Conservation (phyloP, 2,329 filamentous ascomycete genomes). For the Nothopassalora personata region DNA sequence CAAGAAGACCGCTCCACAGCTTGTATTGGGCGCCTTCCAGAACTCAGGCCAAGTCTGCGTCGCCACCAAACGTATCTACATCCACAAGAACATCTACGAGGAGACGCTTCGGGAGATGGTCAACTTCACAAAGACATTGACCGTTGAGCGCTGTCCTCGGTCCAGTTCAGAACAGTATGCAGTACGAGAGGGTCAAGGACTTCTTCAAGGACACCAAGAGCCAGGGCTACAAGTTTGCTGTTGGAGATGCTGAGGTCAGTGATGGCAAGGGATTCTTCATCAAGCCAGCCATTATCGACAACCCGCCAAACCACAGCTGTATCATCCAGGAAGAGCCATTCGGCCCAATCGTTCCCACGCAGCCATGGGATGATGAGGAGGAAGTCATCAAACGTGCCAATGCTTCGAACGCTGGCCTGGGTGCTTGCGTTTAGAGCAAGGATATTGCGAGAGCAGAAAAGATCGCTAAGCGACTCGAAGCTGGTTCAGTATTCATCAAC, state of each 20-base stretch:
- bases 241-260: conserved; percentile 48
- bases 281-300: conserved; percentile 44
- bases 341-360: conserved; percentile 45
- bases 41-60: conserved; percentile 56
- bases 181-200: conserved; percentile 47
- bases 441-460: conserved; percentile 46
- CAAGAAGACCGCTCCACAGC: conserved; percentile 44
- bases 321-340: conserved; percentile 49
- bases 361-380: conserved; percentile 43
- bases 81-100: conserved; percentile 51
- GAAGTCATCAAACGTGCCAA: conserved; percentile 48
- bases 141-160: conserved; percentile 51
- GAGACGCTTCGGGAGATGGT: conserved; percentile 46
- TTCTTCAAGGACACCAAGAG: conserved; percentile 37
- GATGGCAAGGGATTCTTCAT: conserved; percentile 39
- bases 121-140: conserved; percentile 41
- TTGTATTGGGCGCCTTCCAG: conserved; percentile 51
- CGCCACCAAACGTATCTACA: conserved; percentile 51
- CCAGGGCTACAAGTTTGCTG: conserved; percentile 47
- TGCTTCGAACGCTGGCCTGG: conserved; percentile 47
- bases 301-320: conserved; percentile 36
- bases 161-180: conserved; percentile 54
- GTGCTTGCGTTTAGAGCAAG: conserved; percentile 49
- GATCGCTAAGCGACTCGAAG: conserved; percentile 46
- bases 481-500: conserved; percentile 55